Evolutionary conservation across 2,329 filamentous ascomycete genomes (phyloP).

Genomic region (Penicillium griseofulvum): DNA sequence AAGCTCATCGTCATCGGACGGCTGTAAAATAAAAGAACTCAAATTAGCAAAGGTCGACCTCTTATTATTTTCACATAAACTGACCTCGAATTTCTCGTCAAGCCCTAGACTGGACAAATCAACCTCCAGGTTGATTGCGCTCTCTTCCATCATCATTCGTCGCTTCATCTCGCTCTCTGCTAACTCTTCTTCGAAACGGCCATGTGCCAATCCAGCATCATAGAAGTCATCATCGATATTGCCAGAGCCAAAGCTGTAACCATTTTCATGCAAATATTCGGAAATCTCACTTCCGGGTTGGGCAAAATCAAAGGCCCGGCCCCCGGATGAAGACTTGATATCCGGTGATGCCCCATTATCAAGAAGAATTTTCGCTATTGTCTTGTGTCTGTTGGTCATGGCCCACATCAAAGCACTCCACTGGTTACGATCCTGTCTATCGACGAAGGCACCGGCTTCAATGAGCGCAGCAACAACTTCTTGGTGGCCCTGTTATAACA

Average conservation of each 20-base stretch:
- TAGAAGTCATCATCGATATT: conserved; percentile 77
- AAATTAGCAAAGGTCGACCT: neutral
- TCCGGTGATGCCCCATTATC: conserved; percentile 95
- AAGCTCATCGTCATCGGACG: conserved; percentile 78
- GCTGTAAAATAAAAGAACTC: conserved; percentile 25
- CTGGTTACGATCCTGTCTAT: conserved; percentile 91
- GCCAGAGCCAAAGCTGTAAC: conserved; percentile 62
- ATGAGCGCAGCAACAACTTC: conserved; percentile 81
- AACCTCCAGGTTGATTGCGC: conserved; percentile 92
- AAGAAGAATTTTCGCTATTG: conserved; percentile 86
- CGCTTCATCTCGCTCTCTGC: conserved; percentile 93
- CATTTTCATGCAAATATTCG: conserved; percentile 89
- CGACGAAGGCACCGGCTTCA: conserved; percentile 80
- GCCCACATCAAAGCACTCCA: conserved; percentile 99
- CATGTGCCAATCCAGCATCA: conserved; percentile 84
- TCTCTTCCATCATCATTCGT: conserved; percentile 97
- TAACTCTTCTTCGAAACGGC: conserved; percentile 94
- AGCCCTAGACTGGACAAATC: conserved; percentile 93
- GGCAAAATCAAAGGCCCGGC: conserved; percentile 94
- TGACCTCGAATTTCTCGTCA: conserved; percentile 89
- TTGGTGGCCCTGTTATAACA: conserved; percentile 68
- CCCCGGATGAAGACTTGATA: conserved; percentile 87
- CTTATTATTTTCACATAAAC: conserved; percentile 22
- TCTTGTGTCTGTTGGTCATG: conserved; percentile 97
- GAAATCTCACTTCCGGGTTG: conserved; percentile 95